Conservation (phyloP, 129 eudicot species). For the Saposhnikovia divaricata region DNA sequence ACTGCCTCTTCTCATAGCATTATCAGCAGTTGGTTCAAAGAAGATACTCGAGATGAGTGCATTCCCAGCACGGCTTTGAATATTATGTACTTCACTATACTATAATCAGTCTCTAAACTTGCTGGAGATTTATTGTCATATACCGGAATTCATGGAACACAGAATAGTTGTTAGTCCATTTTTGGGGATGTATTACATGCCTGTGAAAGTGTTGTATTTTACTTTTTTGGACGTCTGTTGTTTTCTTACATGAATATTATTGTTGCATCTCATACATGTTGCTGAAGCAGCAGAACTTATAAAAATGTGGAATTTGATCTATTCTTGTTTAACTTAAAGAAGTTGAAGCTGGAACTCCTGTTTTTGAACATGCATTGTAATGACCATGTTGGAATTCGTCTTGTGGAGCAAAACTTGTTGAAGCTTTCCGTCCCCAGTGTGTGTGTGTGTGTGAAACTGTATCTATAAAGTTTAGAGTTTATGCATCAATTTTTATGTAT, state of each 20-base stretch:
- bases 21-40: constrained; percentile 47
- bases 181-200: not conserved
- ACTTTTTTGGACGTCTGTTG: not conserved
- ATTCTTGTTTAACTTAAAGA: not conserved
- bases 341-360: not conserved
- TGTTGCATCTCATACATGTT: not conserved
- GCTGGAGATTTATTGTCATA: not conserved
- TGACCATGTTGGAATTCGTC: not conserved
- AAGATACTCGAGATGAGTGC: constrained; percentile 21
- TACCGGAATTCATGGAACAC: not conserved
- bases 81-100: constrained; percentile 58
- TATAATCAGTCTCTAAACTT: not conserved
- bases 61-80: constrained; percentile 55
- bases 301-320: not conserved
- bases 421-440: not conserved
- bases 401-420: not conserved
- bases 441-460: too few species aligned
- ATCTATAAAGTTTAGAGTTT: too few species aligned
- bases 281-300: not conserved
- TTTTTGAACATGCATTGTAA: not conserved
- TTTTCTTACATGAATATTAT: not conserved
- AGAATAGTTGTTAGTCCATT: not conserved
- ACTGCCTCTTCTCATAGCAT: constrained; percentile 21
- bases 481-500: too few species aligned
- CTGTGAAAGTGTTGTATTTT: not conserved